phyloP scores from a whole-genome alignment of 495 filamentous ascomycete genomes.

The Penicillium bovifimosum region DNA sequence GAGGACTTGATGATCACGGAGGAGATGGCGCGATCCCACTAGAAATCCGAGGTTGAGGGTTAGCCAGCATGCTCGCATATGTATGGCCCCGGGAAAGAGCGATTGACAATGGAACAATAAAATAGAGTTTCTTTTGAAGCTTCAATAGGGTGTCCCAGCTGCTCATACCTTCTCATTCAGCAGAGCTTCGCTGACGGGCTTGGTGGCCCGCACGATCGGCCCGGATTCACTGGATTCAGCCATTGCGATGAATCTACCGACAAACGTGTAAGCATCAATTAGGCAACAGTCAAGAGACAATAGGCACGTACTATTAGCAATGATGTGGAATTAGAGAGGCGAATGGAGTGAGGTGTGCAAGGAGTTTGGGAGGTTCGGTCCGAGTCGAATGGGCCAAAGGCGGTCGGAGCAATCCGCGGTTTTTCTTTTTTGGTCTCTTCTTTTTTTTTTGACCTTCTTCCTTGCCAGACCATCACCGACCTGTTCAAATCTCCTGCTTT shows the following conservation, averaged over 20 bases:
- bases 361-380: constrained; percentile 30
- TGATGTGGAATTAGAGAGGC: constrained; percentile 19
- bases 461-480: constrained; percentile 9
- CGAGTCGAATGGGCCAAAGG: constrained; percentile 33
- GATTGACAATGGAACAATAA: not conserved
- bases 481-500: constrained; percentile 9
- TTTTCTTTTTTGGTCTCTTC: constrained; percentile 16
- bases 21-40: constrained; percentile 99
- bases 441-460: constrained; percentile 26
- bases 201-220: constrained; percentile 49
- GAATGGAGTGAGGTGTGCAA: constrained; percentile 24
- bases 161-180: constrained; percentile 85
- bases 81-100: not conserved
- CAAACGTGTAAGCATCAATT: not conserved
- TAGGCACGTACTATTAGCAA: constrained; percentile 1
- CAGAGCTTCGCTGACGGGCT: constrained; percentile 87
- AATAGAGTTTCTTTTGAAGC: not conserved
- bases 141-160: not conserved
- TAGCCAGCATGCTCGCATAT: constrained; percentile 16
- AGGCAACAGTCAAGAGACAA: not conserved
- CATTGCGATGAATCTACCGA: constrained; percentile 44
- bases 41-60: constrained; percentile 13
- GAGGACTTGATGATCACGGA: constrained; percentile 92
- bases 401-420: constrained; percentile 38
- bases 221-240: constrained; percentile 49